Percentiles rank a stretch among this genome's conserved stretches.
phyloP scores from a whole-genome alignment of 176 grass and related monocot species.

The Dactylis glomerata region DNA sequence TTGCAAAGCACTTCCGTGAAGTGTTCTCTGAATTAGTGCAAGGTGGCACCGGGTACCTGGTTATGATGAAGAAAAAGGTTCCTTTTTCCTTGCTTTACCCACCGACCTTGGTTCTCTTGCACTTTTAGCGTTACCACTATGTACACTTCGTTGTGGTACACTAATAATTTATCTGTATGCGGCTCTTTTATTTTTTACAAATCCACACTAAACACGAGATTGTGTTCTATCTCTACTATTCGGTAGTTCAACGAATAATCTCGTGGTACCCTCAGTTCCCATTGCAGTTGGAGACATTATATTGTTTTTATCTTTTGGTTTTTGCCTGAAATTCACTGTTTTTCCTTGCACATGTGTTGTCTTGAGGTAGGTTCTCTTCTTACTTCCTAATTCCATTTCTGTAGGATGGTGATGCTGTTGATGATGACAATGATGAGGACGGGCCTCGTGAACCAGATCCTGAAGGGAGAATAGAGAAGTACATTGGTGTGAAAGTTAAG shows the following conservation, averaged over 20 bases:
- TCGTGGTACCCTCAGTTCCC: neutral
- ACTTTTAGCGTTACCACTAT: neutral
- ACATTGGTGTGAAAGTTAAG: constrained; percentile 98
- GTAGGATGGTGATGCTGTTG: constrained; percentile 82
- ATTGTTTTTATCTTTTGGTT: neutral
- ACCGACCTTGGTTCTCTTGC: neutral
- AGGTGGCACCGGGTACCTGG: constrained; percentile 86
- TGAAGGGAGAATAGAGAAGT: constrained; percentile 94
- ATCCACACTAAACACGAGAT: neutral
- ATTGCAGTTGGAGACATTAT: neutral
- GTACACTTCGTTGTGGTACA: constrained; percentile 3
- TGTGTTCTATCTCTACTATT: neutral
- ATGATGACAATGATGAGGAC: constrained; percentile 89
- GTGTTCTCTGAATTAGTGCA: constrained; percentile 95
- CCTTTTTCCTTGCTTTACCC: constrained; percentile 8
- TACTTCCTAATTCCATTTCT: constrained; percentile 8
- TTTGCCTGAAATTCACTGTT: neutral
- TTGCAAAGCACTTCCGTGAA: constrained; percentile 90
- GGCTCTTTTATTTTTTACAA: neutral
- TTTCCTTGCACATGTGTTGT: neutral
- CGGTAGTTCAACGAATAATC: neutral
- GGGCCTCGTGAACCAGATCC: constrained; percentile 68
- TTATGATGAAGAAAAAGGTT: constrained; percentile 99
- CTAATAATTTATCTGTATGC: neutral
- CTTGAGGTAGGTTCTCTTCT: neutral